Base-by-base conservation (phyloP, 2,329 filamentous ascomycete genomes). In the Paecilomyces sp. region DNA sequence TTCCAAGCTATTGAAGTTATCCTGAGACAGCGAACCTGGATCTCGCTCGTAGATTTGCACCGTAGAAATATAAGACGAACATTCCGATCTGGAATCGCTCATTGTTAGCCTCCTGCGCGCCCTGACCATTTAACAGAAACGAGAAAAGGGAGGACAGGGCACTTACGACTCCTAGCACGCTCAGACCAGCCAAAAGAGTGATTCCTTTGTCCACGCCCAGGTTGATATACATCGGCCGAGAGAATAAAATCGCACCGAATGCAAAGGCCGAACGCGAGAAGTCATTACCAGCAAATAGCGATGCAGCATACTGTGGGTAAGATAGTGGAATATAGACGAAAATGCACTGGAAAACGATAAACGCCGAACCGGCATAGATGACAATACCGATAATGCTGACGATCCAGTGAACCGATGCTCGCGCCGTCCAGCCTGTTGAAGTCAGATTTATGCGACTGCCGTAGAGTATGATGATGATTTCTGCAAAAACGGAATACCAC, bases 51-150 rank as follows among this genome's bases (percentile, higher is more conserved):
- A 88, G 70, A 56, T 69, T 76, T 25, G 78, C 81, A 2, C 85
- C 85, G 60, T 75, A 84, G 64, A 81, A 82, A 71, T 81, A 88
- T 60, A 88, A 72, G 50, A 80, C 71, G 74, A 80, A 87, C 54
- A 89, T 83, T 12, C 84, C 84, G 28, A 30, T 53, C 51, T 53
- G 8, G 24, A 25, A 13, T 53, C 11, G 41, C 41, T n/a, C n/a
- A 47, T 47, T 47, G 41, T 47, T 47, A 47, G 41, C 15, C 41
- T 28, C 22, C 15, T 25, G 9, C 6, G 13, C 51, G 6, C n/a
- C 18, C n/a, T 15, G 6, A 13, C 11, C 11, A 25, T 28, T 30
- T 53, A 9, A 8, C 11, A n/a, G 18, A 13, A 30, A 8, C 51
- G 18, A 13, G 3, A 13, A 53, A 13, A 33, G 13, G 54, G 7